These are phyloP conservation scores for Elongisporangium undulatum DNA, from an alignment of 352 stramenopile genomes.

Conservation along the genomic window DNA sequence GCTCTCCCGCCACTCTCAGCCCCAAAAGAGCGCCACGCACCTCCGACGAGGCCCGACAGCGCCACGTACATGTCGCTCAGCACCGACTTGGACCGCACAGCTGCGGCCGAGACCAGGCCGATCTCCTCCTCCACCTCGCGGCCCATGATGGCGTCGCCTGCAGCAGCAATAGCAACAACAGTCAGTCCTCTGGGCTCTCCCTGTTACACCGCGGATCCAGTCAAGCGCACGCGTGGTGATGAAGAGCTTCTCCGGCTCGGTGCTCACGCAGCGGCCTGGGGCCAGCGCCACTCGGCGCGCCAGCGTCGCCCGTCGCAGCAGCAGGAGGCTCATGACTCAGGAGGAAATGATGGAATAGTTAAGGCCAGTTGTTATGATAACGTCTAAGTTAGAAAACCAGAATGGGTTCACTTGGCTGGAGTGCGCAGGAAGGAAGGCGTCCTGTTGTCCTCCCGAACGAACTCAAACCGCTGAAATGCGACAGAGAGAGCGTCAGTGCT, in stretches of 20 bases:
- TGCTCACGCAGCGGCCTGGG: constrained; percentile 9
- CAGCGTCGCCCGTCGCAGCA: constrained; percentile 9
- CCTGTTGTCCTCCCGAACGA: neutral
- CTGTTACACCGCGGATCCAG: neutral
- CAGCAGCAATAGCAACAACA: neutral
- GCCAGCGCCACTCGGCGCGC: constrained; percentile 1
- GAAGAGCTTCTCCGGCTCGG: constrained; percentile 27
- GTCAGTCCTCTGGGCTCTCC: neutral
- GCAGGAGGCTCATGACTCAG: neutral
- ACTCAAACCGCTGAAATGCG: neutral
- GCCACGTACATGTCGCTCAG: constrained; percentile 82
- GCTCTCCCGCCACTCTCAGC: neutral
- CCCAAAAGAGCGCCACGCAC: constrained; percentile 11
- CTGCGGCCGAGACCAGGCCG: constrained; percentile 66
- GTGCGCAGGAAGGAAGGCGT: neutral
- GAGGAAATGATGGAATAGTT: neutral
- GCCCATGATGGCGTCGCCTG: constrained; percentile 63
- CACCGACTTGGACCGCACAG: constrained; percentile 79
- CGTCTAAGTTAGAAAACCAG: neutral
- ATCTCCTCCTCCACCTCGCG: constrained; percentile 71
- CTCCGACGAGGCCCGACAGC: constrained; percentile 59
- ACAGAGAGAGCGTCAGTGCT: neutral
- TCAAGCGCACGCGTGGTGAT: constrained; percentile 59
- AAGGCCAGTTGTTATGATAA: neutral
- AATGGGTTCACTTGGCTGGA: neutral